Evolutionary conservation across 208 protist species (phyloP), one percentile per base, ranked within the genome.

Genomic region (Trypanosoma melophagium): DNA sequence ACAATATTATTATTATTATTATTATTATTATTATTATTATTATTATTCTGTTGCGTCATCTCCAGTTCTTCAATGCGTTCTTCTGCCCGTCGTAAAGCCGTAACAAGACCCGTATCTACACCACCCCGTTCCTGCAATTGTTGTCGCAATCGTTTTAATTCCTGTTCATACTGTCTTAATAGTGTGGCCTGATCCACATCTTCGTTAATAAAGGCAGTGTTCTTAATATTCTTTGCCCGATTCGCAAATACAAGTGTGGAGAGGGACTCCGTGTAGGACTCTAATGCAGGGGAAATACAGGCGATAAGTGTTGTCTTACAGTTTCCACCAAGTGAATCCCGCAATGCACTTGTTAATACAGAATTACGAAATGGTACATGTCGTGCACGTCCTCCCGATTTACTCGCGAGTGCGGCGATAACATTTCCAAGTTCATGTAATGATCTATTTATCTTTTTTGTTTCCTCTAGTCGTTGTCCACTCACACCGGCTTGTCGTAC

Each of bases 301-400:
- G 75, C 79, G 50, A 88, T 84, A 60, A 84, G 75, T 17, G 79
- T 84, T 24, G 76, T 84, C 78, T 92, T 97, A 28, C 94, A 97
- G 78, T 99, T 99, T 49, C 98, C 98, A 65, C 85, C 81, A 14
- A 91, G 72, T 16, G 83, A 85, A 60, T 93, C 84, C 12, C 90
- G 87, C 57, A 98, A 79, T 13, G 91, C 66, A 47, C 81, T 76
- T 22, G 94, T 98, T 41, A 98, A 80, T 41, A 89, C 88, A 31
- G 77, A 92, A 75, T 94, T 85, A 52, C 91, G 88, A 79, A 93
- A 98, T 8, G 94, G 93, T 28, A 96, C 79, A 83, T 98, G 92
- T 10, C 64, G 45, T 7, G 60, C 41, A 47, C 64, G 62, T 9
- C 45, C 51, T 0, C 55, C 60, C 16, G 25, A 49, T 63, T 61